These are phyloP conservation scores for Scopulariopsis brevicaulis DNA, from an alignment of 2,329 filamentous ascomycete genomes.

Conservation along the genomic window DNA sequence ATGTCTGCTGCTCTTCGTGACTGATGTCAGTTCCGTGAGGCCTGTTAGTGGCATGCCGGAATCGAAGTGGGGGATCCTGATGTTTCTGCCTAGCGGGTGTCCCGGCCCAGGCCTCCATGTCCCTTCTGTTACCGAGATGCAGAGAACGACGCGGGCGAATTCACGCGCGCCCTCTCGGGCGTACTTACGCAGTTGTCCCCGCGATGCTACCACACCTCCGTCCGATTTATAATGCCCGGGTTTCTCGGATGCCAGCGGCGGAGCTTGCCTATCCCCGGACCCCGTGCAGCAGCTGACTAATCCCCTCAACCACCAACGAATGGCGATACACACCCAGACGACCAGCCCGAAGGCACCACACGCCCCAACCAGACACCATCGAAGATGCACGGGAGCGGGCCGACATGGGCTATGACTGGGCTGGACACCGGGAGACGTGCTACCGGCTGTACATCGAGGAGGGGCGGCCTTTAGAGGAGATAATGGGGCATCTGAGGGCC, in stretches of 20 bases:
- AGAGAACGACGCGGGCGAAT: not conserved
- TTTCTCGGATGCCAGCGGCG: no score
- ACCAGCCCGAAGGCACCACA: no score
- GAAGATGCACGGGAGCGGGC: slow-evolving; percentile 3
- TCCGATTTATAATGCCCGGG: not conserved
- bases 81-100: no score
- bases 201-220: not conserved
- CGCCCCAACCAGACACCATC: not conserved
- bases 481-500: slow-evolving; percentile 59
- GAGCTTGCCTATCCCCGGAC: no score
- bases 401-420: slow-evolving; percentile 36
- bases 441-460: slow-evolving; percentile 65
- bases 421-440: slow-evolving; percentile 27
- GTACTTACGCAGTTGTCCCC: not conserved
- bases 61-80: no score
- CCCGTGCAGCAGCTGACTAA: no score
- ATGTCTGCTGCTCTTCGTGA: no score
- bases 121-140: not conserved
- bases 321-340: no score
- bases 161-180: not conserved
- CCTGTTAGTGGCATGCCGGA: no score
- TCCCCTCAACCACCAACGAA: no score
- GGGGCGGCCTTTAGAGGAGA: slow-evolving; percentile 59
- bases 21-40: no score
- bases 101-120: no score